Evolutionary conservation across 2,329 filamentous ascomycete genomes (phyloP).

Genomic region (Teratosphaeria nubilosa): DNA sequence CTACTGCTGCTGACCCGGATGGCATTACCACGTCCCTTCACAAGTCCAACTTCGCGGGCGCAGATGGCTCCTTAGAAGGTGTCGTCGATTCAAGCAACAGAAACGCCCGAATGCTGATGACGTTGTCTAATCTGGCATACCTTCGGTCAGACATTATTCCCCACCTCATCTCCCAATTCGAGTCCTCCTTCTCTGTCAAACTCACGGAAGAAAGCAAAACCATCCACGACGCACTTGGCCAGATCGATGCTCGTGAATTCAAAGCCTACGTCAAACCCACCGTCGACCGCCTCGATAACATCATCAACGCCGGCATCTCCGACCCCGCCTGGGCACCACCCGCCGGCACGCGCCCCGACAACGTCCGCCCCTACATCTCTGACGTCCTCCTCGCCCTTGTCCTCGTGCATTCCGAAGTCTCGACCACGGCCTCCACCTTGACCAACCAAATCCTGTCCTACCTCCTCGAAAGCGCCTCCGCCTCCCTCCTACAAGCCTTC

Average conservation of each 20-base stretch:
- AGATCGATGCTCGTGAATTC: constrained; percentile 88
- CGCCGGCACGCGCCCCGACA: constrained; percentile 46
- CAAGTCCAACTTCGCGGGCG: constrained; percentile 22
- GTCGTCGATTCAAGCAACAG: constrained; percentile 43
- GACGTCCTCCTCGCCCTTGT: constrained; percentile 76
- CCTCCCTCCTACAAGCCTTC: constrained; percentile 75
- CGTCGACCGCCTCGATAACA: constrained; percentile 55
- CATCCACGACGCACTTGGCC: constrained; percentile 77
- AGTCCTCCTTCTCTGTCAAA: constrained; percentile 87
- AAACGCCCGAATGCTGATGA: constrained; percentile 74
- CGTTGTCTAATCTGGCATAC: constrained; percentile 80
- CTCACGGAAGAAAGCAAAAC: constrained; percentile 88
- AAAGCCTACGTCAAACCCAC: constrained; percentile 79
- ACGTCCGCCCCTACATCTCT: constrained; percentile 84
- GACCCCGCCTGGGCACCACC: constrained; percentile 60
- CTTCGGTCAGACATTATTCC: constrained; percentile 76
- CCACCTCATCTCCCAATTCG: constrained; percentile 81
- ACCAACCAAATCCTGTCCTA: constrained; percentile 75
- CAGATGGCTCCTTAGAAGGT: constrained; percentile 19
- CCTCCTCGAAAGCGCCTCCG: constrained; percentile 71
- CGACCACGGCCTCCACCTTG: constrained; percentile 53
- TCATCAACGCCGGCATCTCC: constrained; percentile 63
- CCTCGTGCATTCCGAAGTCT: constrained; percentile 36
- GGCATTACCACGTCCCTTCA: constrained; percentile 36
- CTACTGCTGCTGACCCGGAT: constrained; percentile 44